Conservation (phyloP, 441 rosid species). For the Rhodomyrtus psidioides region DNA sequence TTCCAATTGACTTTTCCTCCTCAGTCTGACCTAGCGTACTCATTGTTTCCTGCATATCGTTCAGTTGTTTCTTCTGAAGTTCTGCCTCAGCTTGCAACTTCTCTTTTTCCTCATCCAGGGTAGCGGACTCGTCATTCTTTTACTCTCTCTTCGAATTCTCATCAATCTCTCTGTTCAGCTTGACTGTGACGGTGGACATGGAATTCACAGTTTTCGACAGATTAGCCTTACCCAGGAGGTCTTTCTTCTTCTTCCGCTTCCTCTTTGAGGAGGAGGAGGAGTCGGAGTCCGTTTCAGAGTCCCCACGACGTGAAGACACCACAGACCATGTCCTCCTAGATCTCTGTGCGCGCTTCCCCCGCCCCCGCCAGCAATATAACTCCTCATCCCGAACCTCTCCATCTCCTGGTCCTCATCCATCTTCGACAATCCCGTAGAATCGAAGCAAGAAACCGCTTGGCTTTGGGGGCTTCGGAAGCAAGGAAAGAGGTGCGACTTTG, state of each 20-base stretch:
- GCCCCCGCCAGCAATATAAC: too few relatives aligned
- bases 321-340: too few relatives aligned
- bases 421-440: not conserved
- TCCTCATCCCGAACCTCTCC: constrained; percentile 72
- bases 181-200: constrained; percentile 56
- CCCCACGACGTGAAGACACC: too few relatives aligned
- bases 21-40: too few relatives aligned
- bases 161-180: constrained; percentile 67
- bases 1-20: too few relatives aligned
- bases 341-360: too few relatives aligned
- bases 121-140: constrained; percentile 22
- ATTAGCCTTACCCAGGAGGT: constrained; percentile 34
- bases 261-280: not conserved
- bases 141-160: constrained; percentile 30
- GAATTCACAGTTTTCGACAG: constrained; percentile 70
- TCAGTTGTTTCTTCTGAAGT: constrained; percentile 40
- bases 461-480: too few relatives aligned
- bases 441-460: not conserved
- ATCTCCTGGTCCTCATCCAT: constrained; percentile 81
- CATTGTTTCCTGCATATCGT: too few relatives aligned
- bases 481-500: too few relatives aligned
- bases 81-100: constrained; percentile 42
- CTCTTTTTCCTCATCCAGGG: constrained; percentile 53
- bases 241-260: constrained; percentile 45
- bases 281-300: too few relatives aligned